Evolutionary conservation across 148 eudicot species (phyloP).

Genomic region (Beta vulgaris): DNA sequence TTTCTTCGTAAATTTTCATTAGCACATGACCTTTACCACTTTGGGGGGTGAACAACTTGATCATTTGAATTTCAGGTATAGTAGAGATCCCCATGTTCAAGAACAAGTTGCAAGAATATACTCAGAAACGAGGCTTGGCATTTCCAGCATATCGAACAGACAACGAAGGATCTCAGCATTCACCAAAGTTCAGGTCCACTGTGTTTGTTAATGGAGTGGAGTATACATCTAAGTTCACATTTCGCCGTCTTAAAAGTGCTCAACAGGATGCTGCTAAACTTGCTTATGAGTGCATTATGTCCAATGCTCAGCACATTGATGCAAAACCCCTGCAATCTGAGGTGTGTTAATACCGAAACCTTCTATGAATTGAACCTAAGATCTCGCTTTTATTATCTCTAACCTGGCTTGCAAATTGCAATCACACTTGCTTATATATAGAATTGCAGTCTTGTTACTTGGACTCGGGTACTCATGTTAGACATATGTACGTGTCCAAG

Average conservation of each 20-base stretch:
- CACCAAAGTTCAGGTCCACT: slow-evolving; percentile 23
- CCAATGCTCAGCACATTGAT: slow-evolving; percentile 20
- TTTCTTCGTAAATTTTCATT: no score
- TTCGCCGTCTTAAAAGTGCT: slow-evolving; percentile 26
- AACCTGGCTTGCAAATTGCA: no score
- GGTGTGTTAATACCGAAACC: not conserved
- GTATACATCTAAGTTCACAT: slow-evolving; percentile 27
- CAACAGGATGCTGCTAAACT: slow-evolving; percentile 31
- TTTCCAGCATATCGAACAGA: slow-evolving; percentile 31
- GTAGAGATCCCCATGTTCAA: slow-evolving; percentile 20
- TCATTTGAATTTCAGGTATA: slow-evolving; percentile 1
- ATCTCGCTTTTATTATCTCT: no score
- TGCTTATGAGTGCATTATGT: slow-evolving; percentile 26
- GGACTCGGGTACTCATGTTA: no score
- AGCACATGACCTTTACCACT: no score
- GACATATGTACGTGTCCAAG: no score
- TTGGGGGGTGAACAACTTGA: no score
- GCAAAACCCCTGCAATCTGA: slow-evolving; percentile 3
- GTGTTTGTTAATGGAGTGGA: slow-evolving; percentile 32
- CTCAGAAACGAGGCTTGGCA: slow-evolving; percentile 24
- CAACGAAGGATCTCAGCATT: slow-evolving; percentile 28
- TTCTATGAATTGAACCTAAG: no score
- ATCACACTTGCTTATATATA: no score
- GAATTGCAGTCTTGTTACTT: no score
- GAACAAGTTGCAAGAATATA: slow-evolving; percentile 30